Percentiles rank a stretch among this genome's conserved stretches.
These are phyloP conservation scores for Cupressus sempervirens DNA, from an alignment of 75 land plant species.

Conservation along the genomic window DNA sequence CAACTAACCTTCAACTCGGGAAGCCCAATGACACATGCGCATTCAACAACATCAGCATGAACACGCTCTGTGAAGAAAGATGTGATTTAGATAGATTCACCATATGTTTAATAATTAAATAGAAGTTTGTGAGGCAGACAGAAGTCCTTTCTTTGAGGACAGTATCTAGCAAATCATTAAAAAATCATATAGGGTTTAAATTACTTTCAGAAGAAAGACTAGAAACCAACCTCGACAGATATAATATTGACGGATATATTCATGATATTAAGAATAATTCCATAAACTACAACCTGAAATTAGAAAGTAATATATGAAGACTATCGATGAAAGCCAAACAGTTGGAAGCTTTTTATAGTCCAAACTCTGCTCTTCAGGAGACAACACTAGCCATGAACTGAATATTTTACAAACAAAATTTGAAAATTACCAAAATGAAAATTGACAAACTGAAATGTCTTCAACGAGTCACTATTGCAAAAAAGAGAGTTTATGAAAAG, in stretches of 20 bases:
- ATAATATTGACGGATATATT: not conserved
- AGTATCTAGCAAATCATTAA: not conserved
- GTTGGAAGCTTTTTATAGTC: not conserved
- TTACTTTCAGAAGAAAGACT: not conserved
- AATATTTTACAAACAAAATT: too few species aligned
- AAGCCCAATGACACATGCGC: conserved; percentile 84
- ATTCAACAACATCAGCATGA: conserved; percentile 81
- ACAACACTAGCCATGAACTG: too few species aligned
- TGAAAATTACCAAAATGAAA: too few species aligned
- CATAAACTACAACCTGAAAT: not conserved
- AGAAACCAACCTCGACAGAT: not conserved
- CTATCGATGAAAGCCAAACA: not conserved
- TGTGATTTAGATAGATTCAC: not conserved
- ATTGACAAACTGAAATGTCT: too few species aligned
- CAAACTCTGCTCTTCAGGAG: not conserved
- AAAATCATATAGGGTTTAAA: too few species aligned
- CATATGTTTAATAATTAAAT: not conserved
- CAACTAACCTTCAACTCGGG: conserved; percentile 66
- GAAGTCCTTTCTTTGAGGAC: not conserved
- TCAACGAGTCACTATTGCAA: too few species aligned
- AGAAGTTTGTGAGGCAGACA: not conserved
- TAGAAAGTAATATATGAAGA: not conserved
- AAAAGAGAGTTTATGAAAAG: too few species aligned
- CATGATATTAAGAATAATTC: not conserved
- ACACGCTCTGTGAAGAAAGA: conserved; percentile 53